These are phyloP conservation scores for Leptodontidium sp. DNA, from an alignment of 2,329 filamentous ascomycete genomes.

Conservation along the genomic window DNA sequence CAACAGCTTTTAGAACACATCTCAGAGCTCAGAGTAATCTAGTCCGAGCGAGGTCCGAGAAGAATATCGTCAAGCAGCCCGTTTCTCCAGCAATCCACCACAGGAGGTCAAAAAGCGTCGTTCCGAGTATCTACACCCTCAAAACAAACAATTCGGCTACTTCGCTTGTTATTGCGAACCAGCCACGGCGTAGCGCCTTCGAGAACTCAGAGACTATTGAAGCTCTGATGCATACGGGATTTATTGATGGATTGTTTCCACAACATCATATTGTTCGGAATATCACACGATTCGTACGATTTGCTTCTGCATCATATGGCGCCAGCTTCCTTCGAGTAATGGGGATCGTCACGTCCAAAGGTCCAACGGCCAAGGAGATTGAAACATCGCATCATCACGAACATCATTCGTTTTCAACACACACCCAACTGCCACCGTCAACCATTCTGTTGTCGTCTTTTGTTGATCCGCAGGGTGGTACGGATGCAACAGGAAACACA, in stretches of 20 bases:
- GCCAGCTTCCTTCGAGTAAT: constrained; percentile 69
- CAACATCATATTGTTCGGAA: constrained; percentile 66
- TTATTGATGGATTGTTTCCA: constrained; percentile 66
- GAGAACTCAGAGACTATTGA: constrained; percentile 41
- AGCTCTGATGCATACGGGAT: constrained; percentile 54
- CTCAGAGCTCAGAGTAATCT: constrained; percentile 45
- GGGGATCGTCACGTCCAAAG: constrained; percentile 64
- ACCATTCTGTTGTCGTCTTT: constrained; percentile 66
- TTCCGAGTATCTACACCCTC: constrained; percentile 66
- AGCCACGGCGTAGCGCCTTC: constrained; percentile 46
- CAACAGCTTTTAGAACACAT: constrained; percentile 47
- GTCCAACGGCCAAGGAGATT: constrained; percentile 50
- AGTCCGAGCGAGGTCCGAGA: constrained; percentile 48
- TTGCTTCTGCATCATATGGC: constrained; percentile 72
- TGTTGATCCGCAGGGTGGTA: constrained; percentile 61
- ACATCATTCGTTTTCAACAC: constrained; percentile 68
- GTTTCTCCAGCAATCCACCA: constrained; percentile 43
- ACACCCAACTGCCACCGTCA: constrained; percentile 64
- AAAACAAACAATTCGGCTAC: constrained; percentile 54
- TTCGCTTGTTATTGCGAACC: constrained; percentile 42
- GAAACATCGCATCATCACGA: constrained; percentile 58
- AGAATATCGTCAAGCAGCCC: constrained; percentile 42
- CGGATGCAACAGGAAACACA: constrained; percentile 58
- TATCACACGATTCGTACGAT: constrained; percentile 70
- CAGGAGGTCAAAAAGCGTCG: constrained; percentile 44